These are phyloP conservation scores for Withania somnifera DNA, from an alignment of 305 asterid genomes.

Conservation along the genomic window DNA sequence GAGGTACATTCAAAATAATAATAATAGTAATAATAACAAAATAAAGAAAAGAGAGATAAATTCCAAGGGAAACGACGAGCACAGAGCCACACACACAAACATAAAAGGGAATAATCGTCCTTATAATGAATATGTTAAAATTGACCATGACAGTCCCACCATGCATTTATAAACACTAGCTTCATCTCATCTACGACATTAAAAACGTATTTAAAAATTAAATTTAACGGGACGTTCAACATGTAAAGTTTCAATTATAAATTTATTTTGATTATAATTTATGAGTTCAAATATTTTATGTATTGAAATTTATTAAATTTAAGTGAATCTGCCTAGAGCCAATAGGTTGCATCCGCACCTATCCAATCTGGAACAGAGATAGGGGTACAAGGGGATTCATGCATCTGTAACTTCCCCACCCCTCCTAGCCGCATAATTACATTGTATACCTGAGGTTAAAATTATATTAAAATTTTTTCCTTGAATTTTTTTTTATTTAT, in stretches of 20 bases:
- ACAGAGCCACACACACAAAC: too few species aligned
- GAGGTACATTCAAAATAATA: conserved; percentile 16
- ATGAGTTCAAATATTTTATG: not conserved
- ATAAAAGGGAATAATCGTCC: conserved; percentile 56
- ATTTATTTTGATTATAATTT: not conserved
- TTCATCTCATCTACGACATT: not conserved
- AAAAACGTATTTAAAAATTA: not conserved
- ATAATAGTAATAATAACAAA: too few species aligned
- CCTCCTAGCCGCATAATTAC: not conserved
- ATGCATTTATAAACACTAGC: not conserved
- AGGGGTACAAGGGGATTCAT: not conserved
- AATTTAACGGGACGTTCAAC: not conserved
- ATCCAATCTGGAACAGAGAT: not conserved
- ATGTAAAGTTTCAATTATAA: not conserved
- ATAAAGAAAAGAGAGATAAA: conserved; percentile 1
- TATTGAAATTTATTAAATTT: not conserved
- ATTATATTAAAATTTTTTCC: too few species aligned
- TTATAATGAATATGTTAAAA: conserved; percentile 19
- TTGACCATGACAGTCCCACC: conserved; percentile 11
- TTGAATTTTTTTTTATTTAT: not conserved
- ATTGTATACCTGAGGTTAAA: too few species aligned
- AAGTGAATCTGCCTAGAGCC: not conserved
- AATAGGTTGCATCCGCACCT: not conserved
- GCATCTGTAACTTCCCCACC: too few species aligned
- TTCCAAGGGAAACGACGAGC: conserved; percentile 45